Evolutionary conservation across 371 early-diverging fungal species (phyloP).

Genomic region (Umbelopsis sp.): DNA sequence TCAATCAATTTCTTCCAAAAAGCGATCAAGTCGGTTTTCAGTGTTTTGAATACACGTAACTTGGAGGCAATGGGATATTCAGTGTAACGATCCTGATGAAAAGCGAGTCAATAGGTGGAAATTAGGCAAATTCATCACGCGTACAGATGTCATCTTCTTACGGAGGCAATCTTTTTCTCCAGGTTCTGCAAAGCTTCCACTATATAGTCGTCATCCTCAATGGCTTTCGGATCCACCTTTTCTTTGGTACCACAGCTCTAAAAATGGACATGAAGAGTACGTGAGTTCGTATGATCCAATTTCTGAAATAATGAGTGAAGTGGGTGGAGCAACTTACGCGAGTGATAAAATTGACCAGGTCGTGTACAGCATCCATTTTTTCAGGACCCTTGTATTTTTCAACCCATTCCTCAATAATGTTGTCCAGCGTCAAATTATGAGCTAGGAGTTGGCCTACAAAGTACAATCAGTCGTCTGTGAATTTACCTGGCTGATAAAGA

Average conservation of each 20-base stretch:
- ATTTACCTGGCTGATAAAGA: background rate
- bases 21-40: slow-evolving; percentile 58
- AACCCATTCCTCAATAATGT: slow-evolving; percentile 33
- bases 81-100: slow-evolving; percentile 48
- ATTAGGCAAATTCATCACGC: background rate
- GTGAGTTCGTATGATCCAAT: too few species aligned
- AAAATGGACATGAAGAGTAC: too few species aligned
- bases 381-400: slow-evolving; percentile 28
- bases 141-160: slow-evolving; percentile 13
- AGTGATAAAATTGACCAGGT: slow-evolving; percentile 66
- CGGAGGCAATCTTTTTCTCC: slow-evolving; percentile 47
- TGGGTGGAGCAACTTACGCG: slow-evolving; percentile 40
- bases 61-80: slow-evolving; percentile 72
- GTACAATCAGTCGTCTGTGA: slow-evolving; percentile 11
- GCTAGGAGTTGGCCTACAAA: slow-evolving; percentile 26
- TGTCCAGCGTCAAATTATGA: slow-evolving; percentile 27
- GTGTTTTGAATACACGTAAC: slow-evolving; percentile 58
- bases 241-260: slow-evolving; percentile 52
- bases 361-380: slow-evolving; percentile 38
- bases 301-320: too few species aligned
- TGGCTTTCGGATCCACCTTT: slow-evolving; percentile 39
- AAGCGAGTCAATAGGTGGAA: background rate
- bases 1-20: slow-evolving; percentile 66
- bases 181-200: slow-evolving; percentile 45
- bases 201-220: slow-evolving; percentile 45